These are phyloP conservation scores for Aspergillus alliaceus DNA, from an alignment of 2,329 filamentous ascomycete genomes.

Conservation along the genomic window DNA sequence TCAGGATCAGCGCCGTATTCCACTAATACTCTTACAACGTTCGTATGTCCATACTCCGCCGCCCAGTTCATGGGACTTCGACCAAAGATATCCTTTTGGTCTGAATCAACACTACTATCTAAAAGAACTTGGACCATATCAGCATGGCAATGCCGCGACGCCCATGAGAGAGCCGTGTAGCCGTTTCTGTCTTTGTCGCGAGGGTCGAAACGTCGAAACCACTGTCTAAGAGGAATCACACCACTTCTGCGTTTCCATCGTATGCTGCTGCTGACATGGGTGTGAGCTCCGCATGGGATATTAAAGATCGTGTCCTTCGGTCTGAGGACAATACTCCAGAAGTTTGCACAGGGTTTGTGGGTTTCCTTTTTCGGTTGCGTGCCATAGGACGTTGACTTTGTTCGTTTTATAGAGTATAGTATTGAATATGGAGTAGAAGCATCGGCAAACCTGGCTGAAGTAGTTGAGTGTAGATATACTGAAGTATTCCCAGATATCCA, in stretches of 20 bases:
- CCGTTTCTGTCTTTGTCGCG: background rate
- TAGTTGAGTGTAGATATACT: background rate
- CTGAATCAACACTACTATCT: background rate
- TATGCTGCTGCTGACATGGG: background rate
- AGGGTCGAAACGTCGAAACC: background rate
- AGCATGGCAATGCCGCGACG: background rate
- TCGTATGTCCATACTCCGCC: background rate
- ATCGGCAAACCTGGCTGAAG: background rate
- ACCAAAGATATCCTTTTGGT: background rate
- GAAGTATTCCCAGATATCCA: background rate
- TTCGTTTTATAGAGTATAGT: background rate
- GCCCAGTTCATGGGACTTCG: background rate
- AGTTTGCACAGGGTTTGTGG: background rate
- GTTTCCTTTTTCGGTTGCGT: background rate
- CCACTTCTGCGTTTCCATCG: background rate
- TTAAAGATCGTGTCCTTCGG: background rate
- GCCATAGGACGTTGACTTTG: background rate
- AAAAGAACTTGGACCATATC: background rate
- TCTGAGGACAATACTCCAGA: background rate
- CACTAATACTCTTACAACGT: background rate
- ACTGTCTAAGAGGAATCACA: background rate
- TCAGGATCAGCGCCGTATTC: background rate
- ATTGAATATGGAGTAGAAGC: background rate
- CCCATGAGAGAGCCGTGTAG: background rate
- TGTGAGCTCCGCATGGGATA: background rate